These are phyloP conservation scores for Fremontodendron californicum DNA, from an alignment of 345 rosid genomes.

Conservation along the genomic window DNA sequence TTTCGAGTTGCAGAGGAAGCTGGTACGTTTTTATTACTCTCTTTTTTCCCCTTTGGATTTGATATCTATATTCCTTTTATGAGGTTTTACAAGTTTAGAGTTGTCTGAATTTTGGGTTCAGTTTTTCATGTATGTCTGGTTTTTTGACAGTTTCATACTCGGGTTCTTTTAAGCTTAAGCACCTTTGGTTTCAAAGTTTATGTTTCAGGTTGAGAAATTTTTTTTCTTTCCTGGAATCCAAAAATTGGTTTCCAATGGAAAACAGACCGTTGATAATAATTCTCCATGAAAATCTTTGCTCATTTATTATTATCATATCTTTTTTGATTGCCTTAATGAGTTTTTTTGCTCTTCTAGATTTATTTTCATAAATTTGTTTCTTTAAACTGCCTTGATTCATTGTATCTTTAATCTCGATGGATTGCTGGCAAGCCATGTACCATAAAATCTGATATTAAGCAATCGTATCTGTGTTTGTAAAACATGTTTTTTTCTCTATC, in stretches of 20 bases:
- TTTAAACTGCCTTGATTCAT: constrained; percentile 2
- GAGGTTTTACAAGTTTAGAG: neutral
- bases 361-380: neutral
- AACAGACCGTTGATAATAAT: too few species aligned
- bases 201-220: neutral
- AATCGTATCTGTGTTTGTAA: too few species aligned
- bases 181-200: neutral
- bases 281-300: neutral
- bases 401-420: neutral
- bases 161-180: too few species aligned
- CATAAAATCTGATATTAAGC: too few species aligned
- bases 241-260: neutral
- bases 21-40: constrained; percentile 3
- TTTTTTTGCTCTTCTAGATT: neutral
- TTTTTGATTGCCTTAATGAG: neutral
- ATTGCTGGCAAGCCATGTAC: too few species aligned
- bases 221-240: neutral
- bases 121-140: neutral
- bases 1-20: neutral
- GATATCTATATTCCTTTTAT: neutral
- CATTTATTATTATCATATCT: neutral
- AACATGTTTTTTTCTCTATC: too few species aligned
- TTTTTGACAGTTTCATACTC: neutral
- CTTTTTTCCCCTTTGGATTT: neutral
- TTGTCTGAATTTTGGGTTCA: neutral